A percentile compares a stretch with the other conserved stretches of the same genome.
phyloP scores from a whole-genome alignment of 352 stramenopile genomes.

The Phytophthora ohioensis region DNA sequence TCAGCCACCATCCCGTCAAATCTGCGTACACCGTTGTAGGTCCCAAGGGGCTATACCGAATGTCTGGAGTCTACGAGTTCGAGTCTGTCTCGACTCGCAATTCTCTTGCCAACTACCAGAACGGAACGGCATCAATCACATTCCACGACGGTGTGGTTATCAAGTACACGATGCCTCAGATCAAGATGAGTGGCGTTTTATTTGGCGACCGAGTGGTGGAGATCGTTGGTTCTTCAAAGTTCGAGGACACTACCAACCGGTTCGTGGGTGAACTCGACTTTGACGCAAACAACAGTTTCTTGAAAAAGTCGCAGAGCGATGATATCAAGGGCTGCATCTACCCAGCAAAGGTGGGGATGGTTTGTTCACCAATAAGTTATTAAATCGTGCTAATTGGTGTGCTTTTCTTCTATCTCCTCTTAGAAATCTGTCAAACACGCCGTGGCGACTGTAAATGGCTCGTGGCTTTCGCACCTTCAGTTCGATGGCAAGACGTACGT shows the following conservation, averaged over 20 bases:
- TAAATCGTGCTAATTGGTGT: background rate
- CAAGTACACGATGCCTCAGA: constrained; percentile 76
- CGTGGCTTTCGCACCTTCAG: constrained; percentile 77
- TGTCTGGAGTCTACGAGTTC: constrained; percentile 76
- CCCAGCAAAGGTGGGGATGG: constrained; percentile 44
- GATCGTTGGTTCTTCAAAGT: constrained; percentile 60
- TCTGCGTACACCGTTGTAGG: constrained; percentile 66
- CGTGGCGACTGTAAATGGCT: constrained; percentile 59
- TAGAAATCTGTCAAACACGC: constrained; percentile 60
- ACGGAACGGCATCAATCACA: constrained; percentile 46
- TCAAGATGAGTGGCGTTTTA: constrained; percentile 83
- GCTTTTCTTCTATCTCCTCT: background rate
- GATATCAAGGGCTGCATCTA: constrained; percentile 81
- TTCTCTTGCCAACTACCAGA: constrained; percentile 75
- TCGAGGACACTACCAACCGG: constrained; percentile 53
- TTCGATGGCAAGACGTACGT: constrained; percentile 72
- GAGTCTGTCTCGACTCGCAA: constrained; percentile 75
- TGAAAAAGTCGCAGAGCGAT: constrained; percentile 69
- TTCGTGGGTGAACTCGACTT: constrained; percentile 69
- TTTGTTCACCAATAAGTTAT: background rate
- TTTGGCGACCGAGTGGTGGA: constrained; percentile 79
- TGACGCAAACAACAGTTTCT: constrained; percentile 69
- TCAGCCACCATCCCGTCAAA: constrained; percentile 75
- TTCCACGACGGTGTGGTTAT: constrained; percentile 67
- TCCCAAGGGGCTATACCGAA: constrained; percentile 56